These are phyloP conservation scores for Exophiala calicioides DNA, from an alignment of 2,329 filamentous ascomycete genomes.

Conservation along the genomic window DNA sequence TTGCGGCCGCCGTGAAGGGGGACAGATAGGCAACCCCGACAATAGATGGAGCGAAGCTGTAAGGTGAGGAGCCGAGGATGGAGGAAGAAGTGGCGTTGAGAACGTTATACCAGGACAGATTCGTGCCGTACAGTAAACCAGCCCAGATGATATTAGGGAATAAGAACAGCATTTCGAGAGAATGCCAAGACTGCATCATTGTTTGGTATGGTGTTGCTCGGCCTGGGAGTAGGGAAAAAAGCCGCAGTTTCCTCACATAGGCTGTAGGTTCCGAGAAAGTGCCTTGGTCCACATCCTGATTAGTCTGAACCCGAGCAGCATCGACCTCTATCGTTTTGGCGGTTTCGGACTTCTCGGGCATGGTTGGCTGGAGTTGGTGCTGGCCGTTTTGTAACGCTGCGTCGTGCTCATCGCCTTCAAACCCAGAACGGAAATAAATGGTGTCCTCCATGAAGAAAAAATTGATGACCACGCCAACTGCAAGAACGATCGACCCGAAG, in stretches of 20 bases:
- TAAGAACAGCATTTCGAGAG: conserved; percentile 28
- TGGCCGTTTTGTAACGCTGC: too few relatives aligned
- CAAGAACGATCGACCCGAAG: conserved; percentile 58
- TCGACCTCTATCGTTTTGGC: not conserved
- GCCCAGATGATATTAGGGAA: conserved; percentile 44
- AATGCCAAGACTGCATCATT: conserved; percentile 21
- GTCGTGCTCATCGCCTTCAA: conserved; percentile 35
- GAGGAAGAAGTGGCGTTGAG: conserved; percentile 36
- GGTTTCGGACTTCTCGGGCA: too few relatives aligned
- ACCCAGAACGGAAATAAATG: conserved; percentile 50
- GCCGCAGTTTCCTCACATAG: conserved; percentile 25
- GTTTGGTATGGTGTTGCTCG: conserved; percentile 14
- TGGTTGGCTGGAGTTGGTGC: too few relatives aligned
- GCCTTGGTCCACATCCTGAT: too few relatives aligned
- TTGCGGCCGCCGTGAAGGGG: too few relatives aligned
- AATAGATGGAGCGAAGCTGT: conserved; percentile 33
- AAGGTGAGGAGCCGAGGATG: conserved; percentile 34
- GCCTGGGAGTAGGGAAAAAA: conserved; percentile 7
- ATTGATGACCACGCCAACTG: conserved; percentile 51
- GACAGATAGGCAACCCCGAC: conserved; percentile 35
- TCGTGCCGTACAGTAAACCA: conserved; percentile 43
- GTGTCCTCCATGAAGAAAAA: conserved; percentile 65
- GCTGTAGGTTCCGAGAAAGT: conserved; percentile 5
- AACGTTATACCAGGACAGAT: conserved; percentile 38
- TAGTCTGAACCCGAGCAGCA: too few relatives aligned